A percentile compares a stretch with the other conserved stretches of the same genome.
These are phyloP conservation scores for Hericium coralloides DNA, from an alignment of 768 basidiomycete genomes.

Conservation along the genomic window DNA sequence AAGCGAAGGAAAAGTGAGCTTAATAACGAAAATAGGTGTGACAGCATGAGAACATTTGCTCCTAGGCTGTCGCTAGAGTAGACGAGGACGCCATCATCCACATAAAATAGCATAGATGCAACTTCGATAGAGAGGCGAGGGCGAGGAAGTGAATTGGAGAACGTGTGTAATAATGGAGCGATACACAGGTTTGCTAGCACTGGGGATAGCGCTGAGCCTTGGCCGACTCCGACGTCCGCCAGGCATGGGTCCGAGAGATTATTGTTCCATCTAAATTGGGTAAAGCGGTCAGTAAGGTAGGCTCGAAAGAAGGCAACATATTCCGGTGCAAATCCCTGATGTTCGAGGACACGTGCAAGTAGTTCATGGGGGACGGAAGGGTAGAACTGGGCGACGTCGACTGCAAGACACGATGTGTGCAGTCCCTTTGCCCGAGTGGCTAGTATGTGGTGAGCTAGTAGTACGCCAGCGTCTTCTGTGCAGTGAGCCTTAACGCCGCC, in stretches of 20 bases:
- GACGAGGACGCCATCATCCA: not conserved
- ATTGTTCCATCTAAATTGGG: conserved; percentile 6
- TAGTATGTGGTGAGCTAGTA: conserved; percentile 10
- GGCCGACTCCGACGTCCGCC: conserved; percentile 6
- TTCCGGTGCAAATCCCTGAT: conserved; percentile 6
- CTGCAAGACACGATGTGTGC: conserved; percentile 7
- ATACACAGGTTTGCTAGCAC: not conserved
- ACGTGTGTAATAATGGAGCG: not conserved
- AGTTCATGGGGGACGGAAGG: conserved; percentile 14
- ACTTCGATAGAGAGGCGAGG: not conserved
- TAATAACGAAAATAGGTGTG: not conserved
- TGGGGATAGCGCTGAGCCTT: conserved; percentile 3
- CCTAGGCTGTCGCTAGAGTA: not conserved
- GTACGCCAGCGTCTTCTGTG: conserved; percentile 13
- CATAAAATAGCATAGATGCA: not conserved
- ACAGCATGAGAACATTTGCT: not conserved
- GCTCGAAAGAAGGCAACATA: conserved; percentile 6
- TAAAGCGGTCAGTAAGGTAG: conserved; percentile 6
- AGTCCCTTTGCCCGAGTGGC: conserved; percentile 1
- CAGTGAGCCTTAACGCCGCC: conserved; percentile 14
- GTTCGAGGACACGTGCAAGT: conserved; percentile 2
- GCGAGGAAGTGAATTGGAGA: not conserved
- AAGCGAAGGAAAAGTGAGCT: not conserved
- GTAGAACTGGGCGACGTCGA: conserved; percentile 16
- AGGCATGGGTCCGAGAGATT: not conserved